These are phyloP conservation scores for Salvia rosmarinus DNA, from an alignment of 257 asterid genomes.

Conservation along the genomic window DNA sequence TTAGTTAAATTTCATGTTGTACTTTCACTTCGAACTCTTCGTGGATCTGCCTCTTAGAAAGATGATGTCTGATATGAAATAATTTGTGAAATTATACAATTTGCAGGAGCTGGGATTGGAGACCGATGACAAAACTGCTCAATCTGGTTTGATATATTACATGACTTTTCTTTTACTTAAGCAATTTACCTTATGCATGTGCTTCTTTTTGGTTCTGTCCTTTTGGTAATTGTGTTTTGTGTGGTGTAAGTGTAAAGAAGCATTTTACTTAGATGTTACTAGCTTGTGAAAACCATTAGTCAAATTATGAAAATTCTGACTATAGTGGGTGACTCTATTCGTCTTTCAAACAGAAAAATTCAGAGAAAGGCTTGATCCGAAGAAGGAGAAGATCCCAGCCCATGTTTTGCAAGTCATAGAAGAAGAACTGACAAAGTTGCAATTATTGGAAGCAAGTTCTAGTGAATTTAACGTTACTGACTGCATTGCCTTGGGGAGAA, in stretches of 20 bases:
- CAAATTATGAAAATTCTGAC: conserved; percentile 2
- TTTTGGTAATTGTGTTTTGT: conserved; percentile 11
- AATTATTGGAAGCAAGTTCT: conserved; percentile 93
- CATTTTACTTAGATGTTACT: conserved; percentile 11
- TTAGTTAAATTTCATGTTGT: conserved; percentile 18
- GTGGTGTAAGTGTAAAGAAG: conserved; percentile 8
- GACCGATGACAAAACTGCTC: conserved; percentile 98
- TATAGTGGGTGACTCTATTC: conserved; percentile 20
- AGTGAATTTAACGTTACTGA: conserved; percentile 98
- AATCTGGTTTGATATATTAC: conserved; percentile 64
- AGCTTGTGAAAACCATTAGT: neutral
- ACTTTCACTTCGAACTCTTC: conserved; percentile 20
- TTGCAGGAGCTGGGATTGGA: conserved; percentile 94
- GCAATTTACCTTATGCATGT: conserved; percentile 17
- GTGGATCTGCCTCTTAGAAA: conserved; percentile 28
- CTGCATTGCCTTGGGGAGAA: conserved; percentile 98
- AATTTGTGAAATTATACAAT: conserved; percentile 31
- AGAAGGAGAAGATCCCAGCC: conserved; percentile 86
- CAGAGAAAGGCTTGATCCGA: conserved; percentile 91
- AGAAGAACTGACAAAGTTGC: conserved; percentile 91
- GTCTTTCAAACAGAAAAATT: conserved; percentile 67
- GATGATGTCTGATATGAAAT: conserved; percentile 21
- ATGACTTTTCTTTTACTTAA: neutral
- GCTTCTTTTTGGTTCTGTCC: neutral
- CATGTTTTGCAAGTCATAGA: conserved; percentile 97